Base-by-base conservation (phyloP, 768 basidiomycete species). In the Boletus tomentosulus region DNA sequence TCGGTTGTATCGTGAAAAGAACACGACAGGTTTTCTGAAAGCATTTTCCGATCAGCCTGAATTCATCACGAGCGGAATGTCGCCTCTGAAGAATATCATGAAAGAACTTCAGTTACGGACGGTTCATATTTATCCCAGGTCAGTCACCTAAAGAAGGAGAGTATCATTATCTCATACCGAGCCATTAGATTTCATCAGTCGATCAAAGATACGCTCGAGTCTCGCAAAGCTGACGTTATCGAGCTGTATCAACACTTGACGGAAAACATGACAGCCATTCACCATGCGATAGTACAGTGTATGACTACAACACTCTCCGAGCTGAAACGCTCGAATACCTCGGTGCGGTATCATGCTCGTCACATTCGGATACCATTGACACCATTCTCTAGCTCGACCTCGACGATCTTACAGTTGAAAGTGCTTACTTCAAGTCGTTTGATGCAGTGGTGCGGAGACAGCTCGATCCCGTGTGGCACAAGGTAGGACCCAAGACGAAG, bases 1-100 rank as follows among this genome's bases (percentile, higher is more conserved):
- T 46, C 84, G 95, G 3, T 74, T 97, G 3, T 98, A 87, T 66
- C 82, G 96, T 39, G 87, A 97, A 70, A 84, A 87, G 73, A 99
- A 98, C 73, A 82, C 79, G 66, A 77, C 76, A 2, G 96, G 96
- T 1, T 99, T 98, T 69, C 75, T 98, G 59, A 98, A 99, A 70
- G 97, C 93, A 0, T 97, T 99, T 66, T 92, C 93, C 2, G 97
- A 98, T 69, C 89, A 98, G 62, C 94, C 96, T 4, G 97, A 98
- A 68, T 84, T 88, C 57, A 97, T 99, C 56, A 94, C 89, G 0
- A 91, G 84, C 57, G 96, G 95, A 1, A 71, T 98, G 68, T 92
- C 91, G 1, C 97, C 97, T 1, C 75, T 99, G 22, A 89, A 86
- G 62, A 93, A 87, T 50, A 88, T 96, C 57, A 85, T 99, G 82